Evolutionary conservation across 2,329 filamentous ascomycete species (phyloP).

Genomic region (Penicillium capsulatum): DNA sequence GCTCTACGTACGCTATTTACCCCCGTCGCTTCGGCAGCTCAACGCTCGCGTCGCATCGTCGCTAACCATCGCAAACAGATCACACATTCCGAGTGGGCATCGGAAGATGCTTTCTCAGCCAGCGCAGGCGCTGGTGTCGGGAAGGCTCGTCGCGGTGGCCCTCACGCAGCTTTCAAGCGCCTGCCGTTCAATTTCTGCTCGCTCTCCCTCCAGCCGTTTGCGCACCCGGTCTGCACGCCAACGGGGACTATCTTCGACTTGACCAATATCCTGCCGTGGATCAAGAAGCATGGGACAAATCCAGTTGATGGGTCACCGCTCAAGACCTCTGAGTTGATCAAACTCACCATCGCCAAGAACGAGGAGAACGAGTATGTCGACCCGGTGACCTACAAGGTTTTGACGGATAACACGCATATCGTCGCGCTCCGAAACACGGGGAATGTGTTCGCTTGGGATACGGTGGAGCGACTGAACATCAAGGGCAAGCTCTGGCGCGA

Average conservation of each 20-base stretch:
- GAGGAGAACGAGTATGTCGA: conserved; percentile 89
- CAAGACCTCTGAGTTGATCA: conserved; percentile 77
- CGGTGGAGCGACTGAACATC: conserved; percentile 89
- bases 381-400: conserved; percentile 93
- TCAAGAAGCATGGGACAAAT: conserved; percentile 89
- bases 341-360: conserved; percentile 88
- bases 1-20: conserved; percentile 41
- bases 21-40: not conserved
- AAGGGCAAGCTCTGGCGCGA: conserved; percentile 96
- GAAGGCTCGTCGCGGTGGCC: conserved; percentile 50
- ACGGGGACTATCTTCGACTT: conserved; percentile 91
- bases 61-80: conserved; percentile 53
- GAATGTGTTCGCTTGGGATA: conserved; percentile 96
- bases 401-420: conserved; percentile 97
- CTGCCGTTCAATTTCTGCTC: conserved; percentile 98
- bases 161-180: conserved; percentile 69
- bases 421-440: conserved; percentile 81
- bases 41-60: conserved; percentile 13
- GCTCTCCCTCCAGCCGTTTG: conserved; percentile 89
- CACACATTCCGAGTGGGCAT: conserved; percentile 97
- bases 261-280: conserved; percentile 89
- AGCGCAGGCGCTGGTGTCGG: conserved; percentile 65
- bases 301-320: conserved; percentile 79
- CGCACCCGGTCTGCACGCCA: conserved; percentile 85
- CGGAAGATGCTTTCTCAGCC: conserved; percentile 80